These are phyloP conservation scores for Emericellopsis atlantica DNA, from an alignment of 2,329 filamentous ascomycete species.

Conservation along the genomic window DNA sequence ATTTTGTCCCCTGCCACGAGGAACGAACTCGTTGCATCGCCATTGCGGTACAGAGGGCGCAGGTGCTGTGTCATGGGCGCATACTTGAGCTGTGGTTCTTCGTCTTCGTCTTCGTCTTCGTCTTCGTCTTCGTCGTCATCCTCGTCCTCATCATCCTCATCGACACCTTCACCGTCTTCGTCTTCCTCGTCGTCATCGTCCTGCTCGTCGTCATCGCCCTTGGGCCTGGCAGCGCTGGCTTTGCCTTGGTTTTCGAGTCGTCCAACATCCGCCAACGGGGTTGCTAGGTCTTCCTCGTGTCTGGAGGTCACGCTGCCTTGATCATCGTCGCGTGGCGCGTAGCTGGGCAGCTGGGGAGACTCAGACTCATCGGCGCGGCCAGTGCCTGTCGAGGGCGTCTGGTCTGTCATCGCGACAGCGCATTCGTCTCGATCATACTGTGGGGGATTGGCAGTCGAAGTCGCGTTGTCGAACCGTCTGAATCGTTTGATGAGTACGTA, in stretches of 20 bases:
- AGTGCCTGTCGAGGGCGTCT: slow-evolving; percentile 4
- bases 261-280: not conserved
- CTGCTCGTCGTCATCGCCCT: slow-evolving; percentile 5
- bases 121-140: slow-evolving; percentile 52
- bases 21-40: slow-evolving; percentile 87
- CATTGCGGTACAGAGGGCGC: slow-evolving; percentile 76
- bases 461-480: not conserved
- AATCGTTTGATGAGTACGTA: not conserved
- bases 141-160: slow-evolving; percentile 30
- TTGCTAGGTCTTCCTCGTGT: no score
- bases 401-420: slow-evolving; percentile 6
- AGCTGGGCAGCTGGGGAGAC: not conserved
- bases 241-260: no score
- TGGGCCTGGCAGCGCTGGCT: no score
- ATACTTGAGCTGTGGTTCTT: slow-evolving; percentile 92
- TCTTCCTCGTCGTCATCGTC: slow-evolving; percentile 10
- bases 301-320: not conserved
- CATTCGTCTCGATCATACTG: not conserved
- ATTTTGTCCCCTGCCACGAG: slow-evolving; percentile 92
- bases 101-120: slow-evolving; percentile 74
- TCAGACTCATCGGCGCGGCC: slow-evolving; percentile 1
- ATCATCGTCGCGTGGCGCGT: not conserved
- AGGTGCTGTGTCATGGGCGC: slow-evolving; percentile 73
- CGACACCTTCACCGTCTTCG: slow-evolving; percentile 19
- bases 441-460: not conserved